Evolutionary conservation across 2,329 filamentous ascomycete species (phyloP).

Genomic region (Aspergillus persii): DNA sequence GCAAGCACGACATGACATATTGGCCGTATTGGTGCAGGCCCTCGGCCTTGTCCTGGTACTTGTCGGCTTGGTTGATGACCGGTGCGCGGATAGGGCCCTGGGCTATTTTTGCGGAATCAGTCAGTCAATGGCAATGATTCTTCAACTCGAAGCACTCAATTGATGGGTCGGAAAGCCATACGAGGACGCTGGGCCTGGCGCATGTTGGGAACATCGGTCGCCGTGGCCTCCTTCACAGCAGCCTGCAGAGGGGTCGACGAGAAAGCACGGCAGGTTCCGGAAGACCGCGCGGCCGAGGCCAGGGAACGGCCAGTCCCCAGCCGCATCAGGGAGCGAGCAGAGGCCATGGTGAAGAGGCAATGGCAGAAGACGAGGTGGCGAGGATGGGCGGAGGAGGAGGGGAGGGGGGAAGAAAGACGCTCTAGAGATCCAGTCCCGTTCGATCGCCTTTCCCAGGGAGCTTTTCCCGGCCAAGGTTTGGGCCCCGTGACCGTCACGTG

Average conservation of each 20-base stretch:
- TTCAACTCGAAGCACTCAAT: not conserved
- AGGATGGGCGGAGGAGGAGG: conserved; percentile 15
- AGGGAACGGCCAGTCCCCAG: conserved; percentile 42
- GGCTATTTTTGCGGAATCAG: conserved; percentile 32
- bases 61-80: conserved; percentile 88
- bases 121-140: conserved; percentile 9
- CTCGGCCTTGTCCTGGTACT: conserved; percentile 82
- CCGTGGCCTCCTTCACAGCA: conserved; percentile 52
- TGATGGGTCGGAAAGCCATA: conserved; percentile 34
- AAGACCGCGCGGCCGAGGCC: conserved; percentile 32
- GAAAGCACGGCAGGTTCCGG: conserved; percentile 36
- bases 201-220: conserved; percentile 64
- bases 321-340: conserved; percentile 46
- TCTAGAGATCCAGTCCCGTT: conserved; percentile 11
- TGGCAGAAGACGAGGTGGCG: conserved; percentile 18
- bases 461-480: conserved; percentile 23
- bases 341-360: conserved; percentile 42
- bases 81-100: conserved; percentile 68
- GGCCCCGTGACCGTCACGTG: conserved; percentile 24
- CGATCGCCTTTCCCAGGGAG: conserved; percentile 8
- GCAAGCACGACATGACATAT: conserved; percentile 93
- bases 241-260: conserved; percentile 40
- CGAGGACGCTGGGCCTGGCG: conserved; percentile 57
- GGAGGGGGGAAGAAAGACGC: conserved; percentile 21
- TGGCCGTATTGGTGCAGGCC: conserved; percentile 90